Evolutionary conservation across 2,329 filamentous ascomycete genomes (phyloP).

Genomic region (Cadophora sp.): DNA sequence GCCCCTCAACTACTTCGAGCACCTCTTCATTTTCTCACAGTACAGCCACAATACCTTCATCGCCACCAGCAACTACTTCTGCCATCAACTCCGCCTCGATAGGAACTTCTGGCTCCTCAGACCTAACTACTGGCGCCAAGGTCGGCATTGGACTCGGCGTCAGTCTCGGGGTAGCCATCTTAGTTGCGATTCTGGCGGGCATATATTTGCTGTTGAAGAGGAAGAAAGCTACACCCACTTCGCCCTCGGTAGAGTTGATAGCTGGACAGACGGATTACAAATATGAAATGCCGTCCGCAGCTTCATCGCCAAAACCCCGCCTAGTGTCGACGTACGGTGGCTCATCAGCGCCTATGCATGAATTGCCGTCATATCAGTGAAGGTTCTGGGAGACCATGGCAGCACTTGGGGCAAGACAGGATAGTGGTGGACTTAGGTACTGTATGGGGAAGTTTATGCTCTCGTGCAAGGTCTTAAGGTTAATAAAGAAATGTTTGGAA

Average conservation of each 20-base stretch:
- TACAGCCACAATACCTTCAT: slow-evolving; percentile 3
- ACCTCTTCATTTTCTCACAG: neutral
- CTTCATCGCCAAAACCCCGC: neutral
- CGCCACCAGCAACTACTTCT: neutral
- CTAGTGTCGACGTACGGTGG: neutral
- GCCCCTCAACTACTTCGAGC: neutral
- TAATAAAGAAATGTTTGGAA: no score
- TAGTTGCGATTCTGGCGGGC: neutral
- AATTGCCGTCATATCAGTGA: slow-evolving; percentile 4
- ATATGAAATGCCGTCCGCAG: neutral
- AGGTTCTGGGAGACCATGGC: neutral
- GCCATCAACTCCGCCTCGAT: neutral
- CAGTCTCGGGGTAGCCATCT: neutral
- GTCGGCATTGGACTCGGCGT: slow-evolving; percentile 4
- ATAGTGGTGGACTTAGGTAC: neutral
- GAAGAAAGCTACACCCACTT: neutral
- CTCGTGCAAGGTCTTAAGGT: no score
- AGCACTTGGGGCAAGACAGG: neutral
- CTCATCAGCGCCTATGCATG: neutral
- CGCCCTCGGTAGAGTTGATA: neutral
- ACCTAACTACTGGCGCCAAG: neutral
- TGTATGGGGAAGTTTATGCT: neutral
- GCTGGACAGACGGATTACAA: slow-evolving; percentile 10
- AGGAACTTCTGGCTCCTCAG: neutral
- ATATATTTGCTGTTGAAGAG: neutral